Evolutionary conservation across 2,329 filamentous ascomycete species (phyloP).

Genomic region (Cordyceps cateniannulata): DNA sequence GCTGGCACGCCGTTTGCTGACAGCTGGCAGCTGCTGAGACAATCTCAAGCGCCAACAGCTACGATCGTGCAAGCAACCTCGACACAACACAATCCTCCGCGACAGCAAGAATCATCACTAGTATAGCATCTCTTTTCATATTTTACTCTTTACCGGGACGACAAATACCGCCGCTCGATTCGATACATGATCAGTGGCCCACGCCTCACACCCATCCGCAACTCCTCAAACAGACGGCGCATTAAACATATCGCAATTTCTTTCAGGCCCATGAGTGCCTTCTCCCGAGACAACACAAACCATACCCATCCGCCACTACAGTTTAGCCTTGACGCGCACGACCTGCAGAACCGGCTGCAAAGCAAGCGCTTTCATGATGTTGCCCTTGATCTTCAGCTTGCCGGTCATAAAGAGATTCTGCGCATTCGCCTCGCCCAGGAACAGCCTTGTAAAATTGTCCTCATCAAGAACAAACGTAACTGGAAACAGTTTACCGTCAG

Average conservation of each 20-base stretch:
- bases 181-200: no score
- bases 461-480: constrained; percentile 74
- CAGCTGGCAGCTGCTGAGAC: background rate
- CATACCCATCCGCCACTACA: constrained; percentile 39
- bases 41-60: no score
- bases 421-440: constrained; percentile 76
- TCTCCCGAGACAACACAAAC: background rate
- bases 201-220: no score
- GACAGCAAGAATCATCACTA: no score
- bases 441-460: constrained; percentile 69
- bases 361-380: constrained; percentile 92
- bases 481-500: constrained; percentile 33
- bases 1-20: background rate
- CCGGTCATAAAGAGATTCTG: constrained; percentile 87
- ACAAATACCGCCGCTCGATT: no score
- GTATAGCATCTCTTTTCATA: no score
- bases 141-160: no score
- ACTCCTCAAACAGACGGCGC: no score
- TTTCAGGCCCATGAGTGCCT: no score
- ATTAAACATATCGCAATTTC: no score
- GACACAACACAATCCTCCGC: no score
- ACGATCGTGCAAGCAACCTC: no score
- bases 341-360: constrained; percentile 80
- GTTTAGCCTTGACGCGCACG: constrained; percentile 68
- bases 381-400: constrained; percentile 89